Evolutionary conservation across 139 green algal species (phyloP), one percentile per base, ranked within the genome.

Genomic region (Volvox africanus): DNA sequence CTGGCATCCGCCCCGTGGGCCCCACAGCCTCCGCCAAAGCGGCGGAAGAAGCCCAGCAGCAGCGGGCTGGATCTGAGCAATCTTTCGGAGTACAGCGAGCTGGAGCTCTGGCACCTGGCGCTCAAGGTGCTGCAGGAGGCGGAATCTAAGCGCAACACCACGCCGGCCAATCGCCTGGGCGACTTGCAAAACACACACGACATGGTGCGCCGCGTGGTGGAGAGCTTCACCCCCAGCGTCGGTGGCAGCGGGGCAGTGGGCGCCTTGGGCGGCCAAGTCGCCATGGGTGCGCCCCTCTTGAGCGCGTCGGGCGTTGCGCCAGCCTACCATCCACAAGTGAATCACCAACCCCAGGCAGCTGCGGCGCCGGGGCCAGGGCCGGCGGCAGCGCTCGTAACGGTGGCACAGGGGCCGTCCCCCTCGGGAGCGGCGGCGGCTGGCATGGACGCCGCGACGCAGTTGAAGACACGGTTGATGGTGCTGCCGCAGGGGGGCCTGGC

Each of bases 91-190:
- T 44, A 85, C 6, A 44, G 26, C 13, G 86, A 90, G 86, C 75
- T 90, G 86, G 86, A 90, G 55, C 55, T 90, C 55, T 90, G 86
- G 86, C 85, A 89, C 33, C 3, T 89, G 28, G 44, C 71, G 16
- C 44, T 79, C 24, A 50, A 28, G 67, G 35, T 88, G 26, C 16
- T 82, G 36, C 55, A 65, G 22, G 75, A 90, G 86, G 73, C 86
- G 6, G 2, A 30, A 9, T 18, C 12, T 30, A 90, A 77, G 75
- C 55, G 55, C 21, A 9, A 36, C 86, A 90, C 30, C 44, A 84
- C 86, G 32, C 73, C 73, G 21, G 21, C 55, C 11, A 77, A 84
- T 5, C 35, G 62, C 22, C 75, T 85, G 32, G 86, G 55, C 28
- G 61, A 84, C 73, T 71, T 90, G 86, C 73, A 68, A 33, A 30